Evolutionary conservation across 1,284 basidiomycete species (phyloP), one percentile per base, ranked within the genome.

Genomic region (Apiotrichum gracile): DNA sequence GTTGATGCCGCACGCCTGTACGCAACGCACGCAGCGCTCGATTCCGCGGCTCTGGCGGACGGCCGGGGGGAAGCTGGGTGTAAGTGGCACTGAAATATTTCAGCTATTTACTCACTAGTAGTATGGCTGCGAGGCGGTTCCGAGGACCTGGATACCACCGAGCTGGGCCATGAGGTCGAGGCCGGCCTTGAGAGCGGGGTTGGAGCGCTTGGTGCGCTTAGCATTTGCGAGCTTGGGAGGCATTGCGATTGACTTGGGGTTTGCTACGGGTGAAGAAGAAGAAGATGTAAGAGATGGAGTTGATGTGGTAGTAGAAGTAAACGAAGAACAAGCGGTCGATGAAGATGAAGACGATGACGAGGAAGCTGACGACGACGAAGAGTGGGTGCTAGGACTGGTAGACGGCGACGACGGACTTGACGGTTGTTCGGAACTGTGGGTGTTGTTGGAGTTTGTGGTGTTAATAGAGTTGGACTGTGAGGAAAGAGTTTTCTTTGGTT

Each of bases 91-190:
- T 48, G 6, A 34, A 13, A 39, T 17, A 17, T 14, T 4, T n/a
- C n/a, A n/a, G n/a, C n/a, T n/a, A n/a, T n/a, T 4, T 16, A 33
- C 52, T 34, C 41, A 54, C 52, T 49, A 49, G 47, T 49, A 54
- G 37, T 54, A 54, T 5, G 52, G 52, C 21, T 42, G 47, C 35
- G 43, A 37, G 17, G 44, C 26, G 22, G 47, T 54, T 21, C 52
- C 52, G 27, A 45, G 47, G 22, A 54, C 47, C 25, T 48, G 24
- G 24, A 54, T 54, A 31, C 52, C 52, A 29, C 52, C 52, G 42
- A 54, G 55, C 26, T 35, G 37, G 34, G 37, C 52, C 52, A 54
- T 54, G 42, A 54, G 47, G 19, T 54, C 52, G 16, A 48, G 47
- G 47, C 47, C 52, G 37, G 52, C 52, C 40, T 47, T 48, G 24